Base-by-base conservation (phyloP, 225 moss, liverwort and hornwort species). In the Pseudisothecium myosuroides region DNA sequence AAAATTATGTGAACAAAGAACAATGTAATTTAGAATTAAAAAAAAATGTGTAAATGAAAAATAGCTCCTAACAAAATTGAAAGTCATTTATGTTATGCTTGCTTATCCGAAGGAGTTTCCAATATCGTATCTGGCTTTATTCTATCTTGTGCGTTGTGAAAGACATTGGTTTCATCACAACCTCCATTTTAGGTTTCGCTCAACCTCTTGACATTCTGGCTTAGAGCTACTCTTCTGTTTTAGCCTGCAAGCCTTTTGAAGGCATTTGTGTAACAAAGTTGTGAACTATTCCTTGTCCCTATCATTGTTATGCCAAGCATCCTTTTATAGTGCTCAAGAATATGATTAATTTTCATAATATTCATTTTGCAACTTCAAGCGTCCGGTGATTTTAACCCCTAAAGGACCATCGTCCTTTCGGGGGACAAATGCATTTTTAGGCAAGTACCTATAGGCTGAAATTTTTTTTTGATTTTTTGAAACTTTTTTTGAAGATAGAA, bases 91-190 rank as follows among this genome's bases (percentile, higher is more conserved):
- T 20, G 37, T 11, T 67, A 12, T 11, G 6, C 37, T 67, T 67
- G 21, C 21, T 0, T 67, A 3, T 67, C 6, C 2, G 0, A 17
- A 67, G 6, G 67, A 67, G 21, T 67, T 67, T 67, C 37, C 21
- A 67, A 39, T 69, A 69, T 39, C 0, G 22, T 69, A 24, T 39
- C 4, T 39, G 1, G n/a, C 11, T 67, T 37, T 22, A n/a, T 37
- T 37, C 12, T 37, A 3, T n/a, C 0, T 39, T 0, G 14, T 0
- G 39, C 2, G 4, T 69, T 14, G 24, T 24, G 1, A 8, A 69
- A 69, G 39, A 39, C 69, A 69, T 4, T 39, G 4, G 24, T 24
- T 69, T 69, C 39, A 69, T 39, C 4, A 39, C 39, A 69, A 23
- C 39, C 23, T 69, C 39, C 39, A 39, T 23, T 39, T 23, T 4